A percentile compares a stretch with the other conserved stretches of the same genome.
These are phyloP conservation scores for Globisporangium nagaii DNA, from an alignment of 352 stramenopile genomes.

Conservation along the genomic window DNA sequence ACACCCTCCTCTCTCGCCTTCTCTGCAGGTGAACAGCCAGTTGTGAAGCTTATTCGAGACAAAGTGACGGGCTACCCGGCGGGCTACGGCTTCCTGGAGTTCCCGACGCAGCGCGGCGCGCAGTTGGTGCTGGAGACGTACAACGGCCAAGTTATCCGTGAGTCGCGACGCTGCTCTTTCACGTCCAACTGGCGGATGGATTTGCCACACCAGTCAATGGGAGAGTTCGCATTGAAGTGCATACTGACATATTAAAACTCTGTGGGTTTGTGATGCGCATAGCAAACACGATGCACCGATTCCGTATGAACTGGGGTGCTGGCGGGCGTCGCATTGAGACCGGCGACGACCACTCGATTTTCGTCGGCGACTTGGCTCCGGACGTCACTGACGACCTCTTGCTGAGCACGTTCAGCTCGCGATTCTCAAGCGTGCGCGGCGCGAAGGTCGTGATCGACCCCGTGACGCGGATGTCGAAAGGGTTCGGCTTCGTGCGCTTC, in stretches of 20 bases:
- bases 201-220: too few relatives aligned
- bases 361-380: slow-evolving; percentile 88
- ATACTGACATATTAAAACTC: not conserved
- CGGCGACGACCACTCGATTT: slow-evolving; percentile 86
- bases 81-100: slow-evolving; percentile 91
- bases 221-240: too few relatives aligned
- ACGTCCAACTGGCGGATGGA: not conserved
- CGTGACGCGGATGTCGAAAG: slow-evolving; percentile 86
- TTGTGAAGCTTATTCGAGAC: slow-evolving; percentile 89
- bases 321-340: slow-evolving; percentile 83
- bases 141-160: slow-evolving; percentile 87
- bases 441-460: slow-evolving; percentile 90
- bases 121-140: slow-evolving; percentile 82
- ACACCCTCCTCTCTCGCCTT: not conserved
- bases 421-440: slow-evolving; percentile 77
- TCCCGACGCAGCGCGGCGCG: slow-evolving; percentile 72
- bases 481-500: slow-evolving; percentile 92
- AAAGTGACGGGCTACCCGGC: slow-evolving; percentile 84
- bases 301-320: slow-evolving; percentile 91
- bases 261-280: not conserved
- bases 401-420: slow-evolving; percentile 71
- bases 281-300: slow-evolving; percentile 87
- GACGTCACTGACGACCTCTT: slow-evolving; percentile 88
- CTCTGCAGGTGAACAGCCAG: slow-evolving; percentile 63
- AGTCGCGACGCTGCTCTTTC: not conserved